phyloP scores from a whole-genome alignment of 2,329 filamentous ascomycete species.

The Colletotrichum salicis region DNA sequence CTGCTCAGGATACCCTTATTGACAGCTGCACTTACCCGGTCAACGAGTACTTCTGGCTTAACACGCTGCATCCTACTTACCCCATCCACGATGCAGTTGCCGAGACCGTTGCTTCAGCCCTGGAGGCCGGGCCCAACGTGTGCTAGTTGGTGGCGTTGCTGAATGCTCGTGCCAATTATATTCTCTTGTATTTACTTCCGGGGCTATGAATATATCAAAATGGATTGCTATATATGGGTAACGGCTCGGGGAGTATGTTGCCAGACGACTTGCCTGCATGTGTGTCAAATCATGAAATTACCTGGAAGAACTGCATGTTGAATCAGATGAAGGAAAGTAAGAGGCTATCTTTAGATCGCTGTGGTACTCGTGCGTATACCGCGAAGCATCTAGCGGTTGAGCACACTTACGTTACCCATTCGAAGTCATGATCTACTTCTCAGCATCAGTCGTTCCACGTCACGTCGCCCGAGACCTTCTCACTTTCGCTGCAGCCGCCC shows the following conservation, averaged over 20 bases:
- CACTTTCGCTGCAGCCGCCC: neutral
- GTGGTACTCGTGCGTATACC: no score
- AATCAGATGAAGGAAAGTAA: no score
- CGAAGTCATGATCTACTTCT: neutral
- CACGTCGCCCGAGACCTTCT: neutral
- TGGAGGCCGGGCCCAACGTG: conserved; percentile 52
- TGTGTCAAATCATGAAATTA: no score
- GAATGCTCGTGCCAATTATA: neutral
- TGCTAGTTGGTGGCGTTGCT: conserved; percentile 38
- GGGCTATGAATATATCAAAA: no score
- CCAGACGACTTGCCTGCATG: rapidly evolving
- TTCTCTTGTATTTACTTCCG: neutral
- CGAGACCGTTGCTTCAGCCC: conserved; percentile 53
- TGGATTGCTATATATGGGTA: no score
- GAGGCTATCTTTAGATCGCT: no score
- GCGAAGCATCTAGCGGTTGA: no score
- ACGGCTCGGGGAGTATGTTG: no score
- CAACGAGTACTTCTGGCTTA: conserved; percentile 74
- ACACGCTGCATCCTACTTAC: conserved; percentile 72
- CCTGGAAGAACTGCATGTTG: no score
- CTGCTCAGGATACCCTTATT: conserved; percentile 50
- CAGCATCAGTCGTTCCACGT: neutral
- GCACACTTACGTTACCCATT: no score
- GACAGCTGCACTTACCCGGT: conserved; percentile 63
- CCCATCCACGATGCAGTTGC: conserved; percentile 70